Base-by-base conservation (phyloP, 2,329 filamentous ascomycete genomes). In the Calonectria henricotiae region DNA sequence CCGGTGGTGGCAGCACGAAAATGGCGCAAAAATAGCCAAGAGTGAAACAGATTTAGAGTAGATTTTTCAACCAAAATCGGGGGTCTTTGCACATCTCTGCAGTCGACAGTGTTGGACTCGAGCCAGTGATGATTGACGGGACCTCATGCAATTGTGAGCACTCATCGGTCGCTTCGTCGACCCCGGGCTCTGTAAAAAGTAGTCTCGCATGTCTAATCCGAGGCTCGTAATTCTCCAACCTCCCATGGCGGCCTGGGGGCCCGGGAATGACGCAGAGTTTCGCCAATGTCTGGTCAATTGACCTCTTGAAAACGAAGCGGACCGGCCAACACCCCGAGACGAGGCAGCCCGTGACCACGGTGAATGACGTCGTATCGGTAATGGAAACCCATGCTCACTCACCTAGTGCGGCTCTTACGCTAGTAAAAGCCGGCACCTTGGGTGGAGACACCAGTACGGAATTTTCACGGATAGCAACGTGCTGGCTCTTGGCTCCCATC, bases 351-450 rank as follows among this genome's bases (percentile, higher is more conserved):
- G n/a, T 32, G 55, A 25, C 4, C 15, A 32, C 32, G n/a, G 25
- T 32, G 25, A 58, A 30, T 67, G 65, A 63, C 65, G 60, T 63
- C 65, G 65, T 35, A 58, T 46, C 41, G 66, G 66, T 44, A 68
- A 61, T 47, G 60, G 60, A 17, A 60, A 64, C 58, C 8, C n/a
- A 37, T 47, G 41, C 60, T 30, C 27, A 20, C 20, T 20, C 11
- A 17, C 37, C 60, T 68, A 68, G 60, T 68, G 66, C 60, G 66
- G 66, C 66, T 68, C 66, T 68, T 68, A 43, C 44, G 65, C 44
- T 54, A 47, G 47, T 51, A 60, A 58, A 63, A 49, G 66, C 66
- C 49, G 44, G 60, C 49, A 58, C n/a, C 27, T 25, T 3, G 9
- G 23, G 65, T 46, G 61, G 66, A 43, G 30, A 43, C 11, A 27